These are phyloP conservation scores for Komagataella pastoris DNA, from an alignment of 805 yeast species.

Conservation along the genomic window DNA sequence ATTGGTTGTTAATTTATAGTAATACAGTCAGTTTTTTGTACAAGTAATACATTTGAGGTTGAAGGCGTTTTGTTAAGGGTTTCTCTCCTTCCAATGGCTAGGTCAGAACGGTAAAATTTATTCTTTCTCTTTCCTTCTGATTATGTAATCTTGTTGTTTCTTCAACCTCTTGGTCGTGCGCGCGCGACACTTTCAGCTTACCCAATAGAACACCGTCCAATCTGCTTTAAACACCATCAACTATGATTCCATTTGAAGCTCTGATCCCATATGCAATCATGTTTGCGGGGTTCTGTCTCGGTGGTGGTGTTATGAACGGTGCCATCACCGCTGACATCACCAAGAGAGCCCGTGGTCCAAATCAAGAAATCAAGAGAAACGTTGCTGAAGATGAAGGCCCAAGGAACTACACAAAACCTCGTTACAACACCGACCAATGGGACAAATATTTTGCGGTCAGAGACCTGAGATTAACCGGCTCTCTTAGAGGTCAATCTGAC, in stretches of 20 bases:
- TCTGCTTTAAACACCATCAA: constrained; percentile 1
- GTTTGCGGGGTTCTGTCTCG: constrained; percentile 34
- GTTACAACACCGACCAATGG: constrained; percentile 40
- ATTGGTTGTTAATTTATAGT: constrained; percentile 2
- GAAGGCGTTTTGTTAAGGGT: not conserved
- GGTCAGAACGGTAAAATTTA: not conserved
- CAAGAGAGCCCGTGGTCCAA: constrained; percentile 18
- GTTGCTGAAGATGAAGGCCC: constrained; percentile 20
- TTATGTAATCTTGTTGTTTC: not conserved
- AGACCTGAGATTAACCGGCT: constrained; percentile 68
- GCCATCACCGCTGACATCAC: constrained; percentile 12
- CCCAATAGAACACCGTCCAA: not conserved
- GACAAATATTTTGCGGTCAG: constrained; percentile 50
- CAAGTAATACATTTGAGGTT: not conserved
- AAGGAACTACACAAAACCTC: constrained; percentile 38
- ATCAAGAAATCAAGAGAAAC: constrained; percentile 4
- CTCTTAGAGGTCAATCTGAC: constrained; percentile 53
- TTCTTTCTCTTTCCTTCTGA: not conserved
- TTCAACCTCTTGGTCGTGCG: not conserved
- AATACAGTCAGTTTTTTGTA: not conserved
- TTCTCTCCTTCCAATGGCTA: too few relatives aligned
- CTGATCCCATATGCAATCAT: constrained; percentile 48
- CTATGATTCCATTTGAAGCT: constrained; percentile 61
- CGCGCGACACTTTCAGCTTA: not conserved
- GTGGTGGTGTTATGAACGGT: constrained; percentile 35